Evolutionary conservation across 208 protist genomes (phyloP).

Genomic region (Leishmania aethiopica): DNA sequence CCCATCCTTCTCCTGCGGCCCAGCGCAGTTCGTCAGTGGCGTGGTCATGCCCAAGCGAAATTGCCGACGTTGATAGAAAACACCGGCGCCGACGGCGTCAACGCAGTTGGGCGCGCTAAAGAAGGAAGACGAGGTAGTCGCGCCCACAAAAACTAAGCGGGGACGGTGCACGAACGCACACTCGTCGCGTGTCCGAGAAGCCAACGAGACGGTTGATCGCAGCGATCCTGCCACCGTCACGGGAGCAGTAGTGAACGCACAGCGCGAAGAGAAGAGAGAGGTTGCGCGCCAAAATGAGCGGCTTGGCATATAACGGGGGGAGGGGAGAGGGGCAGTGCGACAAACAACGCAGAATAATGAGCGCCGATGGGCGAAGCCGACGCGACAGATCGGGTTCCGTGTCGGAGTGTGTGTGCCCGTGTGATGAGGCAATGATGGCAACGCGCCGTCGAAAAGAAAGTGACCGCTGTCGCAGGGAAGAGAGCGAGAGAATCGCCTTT

Average conservation of each 20-base stretch:
- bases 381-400: not conserved
- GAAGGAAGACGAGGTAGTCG: not conserved
- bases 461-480: not conserved
- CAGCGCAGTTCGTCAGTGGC: constrained; percentile 66
- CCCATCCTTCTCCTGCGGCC: constrained; percentile 47
- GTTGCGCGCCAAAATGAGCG: not conserved
- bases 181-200: not conserved
- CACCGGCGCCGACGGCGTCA: not conserved
- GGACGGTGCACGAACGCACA: not conserved
- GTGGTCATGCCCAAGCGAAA: constrained; percentile 10
- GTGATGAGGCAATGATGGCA: not conserved
- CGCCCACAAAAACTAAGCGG: not conserved
- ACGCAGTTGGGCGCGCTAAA: not conserved
- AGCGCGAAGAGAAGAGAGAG: not conserved
- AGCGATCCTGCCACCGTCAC: not conserved
- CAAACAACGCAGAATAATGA: not conserved
- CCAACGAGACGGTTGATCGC: not conserved
- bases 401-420: not conserved
- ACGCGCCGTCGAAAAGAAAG: not conserved
- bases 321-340: too few relatives aligned
- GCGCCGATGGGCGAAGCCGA: not conserved
- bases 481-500: not conserved
- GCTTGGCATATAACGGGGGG: not conserved
- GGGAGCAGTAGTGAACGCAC: not conserved
- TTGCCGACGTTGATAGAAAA: not conserved